These are phyloP conservation scores for Blumeria hordei DNA, from an alignment of 2,329 filamentous ascomycete species.

Conservation along the genomic window DNA sequence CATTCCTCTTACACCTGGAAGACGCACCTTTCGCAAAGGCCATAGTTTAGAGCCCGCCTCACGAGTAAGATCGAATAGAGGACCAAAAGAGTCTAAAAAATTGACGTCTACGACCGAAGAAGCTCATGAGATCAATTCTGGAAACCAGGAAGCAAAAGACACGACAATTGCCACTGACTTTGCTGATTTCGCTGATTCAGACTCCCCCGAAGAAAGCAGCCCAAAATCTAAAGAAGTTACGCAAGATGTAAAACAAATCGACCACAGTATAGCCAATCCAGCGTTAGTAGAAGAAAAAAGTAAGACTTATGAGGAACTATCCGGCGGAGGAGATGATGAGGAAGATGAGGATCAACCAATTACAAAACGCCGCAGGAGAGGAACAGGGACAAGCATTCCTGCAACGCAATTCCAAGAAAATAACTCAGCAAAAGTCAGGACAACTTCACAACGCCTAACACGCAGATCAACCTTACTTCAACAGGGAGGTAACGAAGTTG, in stretches of 20 bases:
- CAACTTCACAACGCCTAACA: conserved; percentile 12
- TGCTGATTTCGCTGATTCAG: conserved; percentile 11
- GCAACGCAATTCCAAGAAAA: conserved; percentile 19
- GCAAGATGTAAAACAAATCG: neutral
- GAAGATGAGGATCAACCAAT: conserved; percentile 14
- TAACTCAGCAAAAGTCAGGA: conserved; percentile 16
- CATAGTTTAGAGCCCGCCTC: conserved; percentile 28
- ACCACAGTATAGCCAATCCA: too few relatives aligned
- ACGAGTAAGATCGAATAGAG: conserved; percentile 8
- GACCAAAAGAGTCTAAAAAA: conserved; percentile 13
- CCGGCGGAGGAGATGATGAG: conserved; percentile 7
- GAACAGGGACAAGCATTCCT: conserved; percentile 10
- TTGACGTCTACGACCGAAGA: conserved; percentile 15
- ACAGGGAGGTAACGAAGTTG: conserved; percentile 11
- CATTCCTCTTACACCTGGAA: too few relatives aligned
- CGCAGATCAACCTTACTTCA: conserved; percentile 10
- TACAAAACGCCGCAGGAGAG: conserved; percentile 19
- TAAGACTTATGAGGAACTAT: neutral
- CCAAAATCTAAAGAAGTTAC: conserved; percentile 5
- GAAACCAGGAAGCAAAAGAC: conserved; percentile 10
- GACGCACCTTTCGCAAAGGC: conserved; percentile 16
- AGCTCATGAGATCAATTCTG: conserved; percentile 13
- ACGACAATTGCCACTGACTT: conserved; percentile 9
- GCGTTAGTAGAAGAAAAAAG: too few relatives aligned
- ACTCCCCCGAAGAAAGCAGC: conserved; percentile 9